Percentiles rank a stretch among this genome's conserved stretches.
phyloP scores from a whole-genome alignment of 2,329 filamentous ascomycete species.

The Neocucurbitaria cava region DNA sequence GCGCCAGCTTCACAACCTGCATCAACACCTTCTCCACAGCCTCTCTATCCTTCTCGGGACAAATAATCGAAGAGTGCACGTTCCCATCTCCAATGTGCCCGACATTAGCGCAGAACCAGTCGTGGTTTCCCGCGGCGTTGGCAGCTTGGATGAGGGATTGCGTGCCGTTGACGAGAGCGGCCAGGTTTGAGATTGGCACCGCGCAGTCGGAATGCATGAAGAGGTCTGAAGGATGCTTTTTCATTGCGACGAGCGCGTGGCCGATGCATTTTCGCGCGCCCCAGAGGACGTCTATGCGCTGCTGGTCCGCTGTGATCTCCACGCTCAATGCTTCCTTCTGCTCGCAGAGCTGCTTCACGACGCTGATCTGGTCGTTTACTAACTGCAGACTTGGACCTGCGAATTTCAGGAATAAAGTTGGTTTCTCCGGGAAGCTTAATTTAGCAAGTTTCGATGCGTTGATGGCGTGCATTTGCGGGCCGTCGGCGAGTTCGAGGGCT shows the following conservation, averaged over 20 bases:
- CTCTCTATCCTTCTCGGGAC: constrained; percentile 28
- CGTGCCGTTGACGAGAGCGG: constrained; percentile 76
- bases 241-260: constrained; percentile 72
- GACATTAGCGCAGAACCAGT: constrained; percentile 59
- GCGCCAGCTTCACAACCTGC: constrained; percentile 77
- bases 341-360: constrained; percentile 66
- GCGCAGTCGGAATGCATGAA: constrained; percentile 82
- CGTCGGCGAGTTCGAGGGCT: constrained; percentile 87
- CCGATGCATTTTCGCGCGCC: constrained; percentile 75
- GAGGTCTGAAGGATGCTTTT: constrained; percentile 61
- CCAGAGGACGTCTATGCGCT: constrained; percentile 73
- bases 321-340: constrained; percentile 66
- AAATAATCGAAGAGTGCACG: constrained; percentile 45
- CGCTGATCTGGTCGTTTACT: constrained; percentile 76
- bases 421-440: constrained; percentile 68
- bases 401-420: constrained; percentile 79
- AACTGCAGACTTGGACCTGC: constrained; percentile 64
- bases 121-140: constrained; percentile 25
- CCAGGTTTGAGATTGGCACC: constrained; percentile 74
- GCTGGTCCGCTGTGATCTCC: constrained; percentile 67
- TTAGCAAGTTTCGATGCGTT: constrained; percentile 65
- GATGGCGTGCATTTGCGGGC: constrained; percentile 78
- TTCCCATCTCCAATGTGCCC: constrained; percentile 74
- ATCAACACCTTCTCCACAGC: constrained; percentile 35
- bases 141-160: constrained; percentile 63